A percentile compares a stretch with the other conserved stretches of the same genome.
Evolutionary conservation across 148 eudicot genomes (phyloP).

Genomic region (Oxyria digyna): DNA sequence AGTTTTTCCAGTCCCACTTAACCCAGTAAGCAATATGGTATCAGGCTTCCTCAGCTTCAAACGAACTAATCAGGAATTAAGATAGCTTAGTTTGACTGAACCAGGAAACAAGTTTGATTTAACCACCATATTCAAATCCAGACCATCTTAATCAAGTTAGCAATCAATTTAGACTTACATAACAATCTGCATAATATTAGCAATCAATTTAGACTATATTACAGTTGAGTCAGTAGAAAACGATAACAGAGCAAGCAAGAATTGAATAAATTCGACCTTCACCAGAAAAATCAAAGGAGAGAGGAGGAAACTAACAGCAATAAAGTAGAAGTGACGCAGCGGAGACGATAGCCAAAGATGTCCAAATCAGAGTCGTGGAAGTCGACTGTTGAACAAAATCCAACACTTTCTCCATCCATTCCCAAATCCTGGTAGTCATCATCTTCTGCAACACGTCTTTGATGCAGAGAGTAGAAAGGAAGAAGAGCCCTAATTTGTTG

Average conservation of each 20-base stretch:
- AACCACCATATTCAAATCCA: not conserved
- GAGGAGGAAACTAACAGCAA: not conserved
- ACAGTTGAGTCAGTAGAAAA: not conserved
- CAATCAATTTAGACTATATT: not conserved
- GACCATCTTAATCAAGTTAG: not conserved
- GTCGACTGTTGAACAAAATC: not conserved
- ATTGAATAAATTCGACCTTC: too few relatives aligned
- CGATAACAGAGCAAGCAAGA: not conserved
- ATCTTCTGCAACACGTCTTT: too few relatives aligned
- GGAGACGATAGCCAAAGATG: not conserved
- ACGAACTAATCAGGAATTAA: not conserved
- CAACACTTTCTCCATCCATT: not conserved
- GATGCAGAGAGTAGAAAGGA: not conserved
- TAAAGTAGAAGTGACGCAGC: not conserved
- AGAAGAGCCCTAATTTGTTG: not conserved
- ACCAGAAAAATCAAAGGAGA: not conserved
- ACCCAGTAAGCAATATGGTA: not conserved
- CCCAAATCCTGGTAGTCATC: not conserved
- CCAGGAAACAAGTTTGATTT: not conserved
- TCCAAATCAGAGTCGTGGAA: not conserved
- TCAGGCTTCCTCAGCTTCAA: not conserved
- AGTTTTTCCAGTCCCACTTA: conserved; percentile 7
- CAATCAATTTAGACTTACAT: too few relatives aligned
- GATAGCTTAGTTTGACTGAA: too few relatives aligned
- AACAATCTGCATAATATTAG: too few relatives aligned